Evolutionary conservation across 192 early-diverging fungal genomes (phyloP).

Genomic region (Geranomyces michiganensis): DNA sequence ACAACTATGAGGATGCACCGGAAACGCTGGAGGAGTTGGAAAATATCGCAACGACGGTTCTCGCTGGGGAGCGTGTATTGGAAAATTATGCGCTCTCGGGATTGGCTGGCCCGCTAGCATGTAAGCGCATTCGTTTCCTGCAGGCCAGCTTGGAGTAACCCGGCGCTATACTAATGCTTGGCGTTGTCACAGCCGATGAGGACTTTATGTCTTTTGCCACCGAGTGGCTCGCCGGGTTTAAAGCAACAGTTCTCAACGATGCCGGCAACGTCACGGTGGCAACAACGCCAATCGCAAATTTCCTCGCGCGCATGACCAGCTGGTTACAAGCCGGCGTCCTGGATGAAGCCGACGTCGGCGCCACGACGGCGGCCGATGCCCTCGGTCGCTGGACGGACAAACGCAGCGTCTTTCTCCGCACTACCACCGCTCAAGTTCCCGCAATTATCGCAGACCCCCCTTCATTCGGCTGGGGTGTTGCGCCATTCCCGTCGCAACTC

Average conservation of each 20-base stretch:
- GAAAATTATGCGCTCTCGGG: slow-evolving; percentile 42
- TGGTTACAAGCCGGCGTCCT: slow-evolving; percentile 41
- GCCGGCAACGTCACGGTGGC: slow-evolving; percentile 34
- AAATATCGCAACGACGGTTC: slow-evolving; percentile 24
- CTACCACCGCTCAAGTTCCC: slow-evolving; percentile 29
- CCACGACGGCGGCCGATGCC: slow-evolving; percentile 13
- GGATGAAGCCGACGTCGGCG: slow-evolving; percentile 9
- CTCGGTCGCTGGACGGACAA: slow-evolving; percentile 24
- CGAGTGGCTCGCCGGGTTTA: slow-evolving; percentile 38
- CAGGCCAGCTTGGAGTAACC: neutral
- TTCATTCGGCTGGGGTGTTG: slow-evolving; percentile 43
- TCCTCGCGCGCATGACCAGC: slow-evolving; percentile 29
- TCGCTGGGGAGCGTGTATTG: slow-evolving; percentile 22
- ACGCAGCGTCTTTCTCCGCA: slow-evolving; percentile 39
- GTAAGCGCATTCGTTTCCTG: slow-evolving; percentile 17
- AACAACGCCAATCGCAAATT: slow-evolving; percentile 33
- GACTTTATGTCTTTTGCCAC: slow-evolving; percentile 27
- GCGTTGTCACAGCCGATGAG: slow-evolving; percentile 16
- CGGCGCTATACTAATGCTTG: neutral
- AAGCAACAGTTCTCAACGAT: slow-evolving; percentile 20
- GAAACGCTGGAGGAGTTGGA: slow-evolving; percentile 43
- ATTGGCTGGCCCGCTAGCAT: slow-evolving; percentile 31
- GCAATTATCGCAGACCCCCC: slow-evolving; percentile 2
- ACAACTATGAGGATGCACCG: slow-evolving; percentile 26
- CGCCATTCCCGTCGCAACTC: slow-evolving; percentile 34